A percentile compares a stretch with the other conserved stretches of the same genome.
Evolutionary conservation across 371 early-diverging fungal species (phyloP).

Genomic region (Coemansia sp.): DNA sequence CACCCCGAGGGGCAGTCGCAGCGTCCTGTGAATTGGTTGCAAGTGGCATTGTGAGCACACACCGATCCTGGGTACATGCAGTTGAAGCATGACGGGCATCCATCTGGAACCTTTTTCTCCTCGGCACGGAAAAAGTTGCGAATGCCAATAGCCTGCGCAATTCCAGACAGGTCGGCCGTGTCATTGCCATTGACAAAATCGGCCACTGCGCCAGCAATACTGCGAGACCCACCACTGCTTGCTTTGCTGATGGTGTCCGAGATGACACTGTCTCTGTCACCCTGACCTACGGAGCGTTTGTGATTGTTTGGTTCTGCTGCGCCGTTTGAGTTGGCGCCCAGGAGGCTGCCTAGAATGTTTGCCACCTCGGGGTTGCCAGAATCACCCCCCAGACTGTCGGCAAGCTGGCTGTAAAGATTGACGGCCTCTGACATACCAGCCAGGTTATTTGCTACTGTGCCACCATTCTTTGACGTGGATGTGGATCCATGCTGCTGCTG

Average conservation of each 20-base stretch:
- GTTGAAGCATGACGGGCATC: constrained; percentile 85
- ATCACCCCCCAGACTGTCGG: neutral
- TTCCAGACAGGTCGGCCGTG: constrained; percentile 17
- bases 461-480: neutral
- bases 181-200: constrained; percentile 44
- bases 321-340: neutral
- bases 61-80: constrained; percentile 71
- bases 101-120: constrained; percentile 46
- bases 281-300: neutral
- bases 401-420: neutral
- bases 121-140: constrained; percentile 34
- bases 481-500: neutral
- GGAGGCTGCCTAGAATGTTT: neutral
- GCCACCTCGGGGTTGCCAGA: neutral
- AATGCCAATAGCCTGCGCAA: constrained; percentile 43
- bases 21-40: constrained; percentile 73
- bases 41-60: constrained; percentile 79
- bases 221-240: constrained; percentile 7
- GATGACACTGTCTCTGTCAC: neutral
- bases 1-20: constrained; percentile 87
- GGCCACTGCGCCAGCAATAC: constrained; percentile 14
- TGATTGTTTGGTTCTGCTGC: neutral
- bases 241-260: constrained; percentile 2
- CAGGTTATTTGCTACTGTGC: too few relatives aligned
- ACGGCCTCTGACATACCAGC: neutral